Percentiles rank a stretch among this genome's conserved stretches.
Evolutionary conservation across 352 stramenopile species (phyloP).

Genomic region (Phytophthora sansomeana): DNA sequence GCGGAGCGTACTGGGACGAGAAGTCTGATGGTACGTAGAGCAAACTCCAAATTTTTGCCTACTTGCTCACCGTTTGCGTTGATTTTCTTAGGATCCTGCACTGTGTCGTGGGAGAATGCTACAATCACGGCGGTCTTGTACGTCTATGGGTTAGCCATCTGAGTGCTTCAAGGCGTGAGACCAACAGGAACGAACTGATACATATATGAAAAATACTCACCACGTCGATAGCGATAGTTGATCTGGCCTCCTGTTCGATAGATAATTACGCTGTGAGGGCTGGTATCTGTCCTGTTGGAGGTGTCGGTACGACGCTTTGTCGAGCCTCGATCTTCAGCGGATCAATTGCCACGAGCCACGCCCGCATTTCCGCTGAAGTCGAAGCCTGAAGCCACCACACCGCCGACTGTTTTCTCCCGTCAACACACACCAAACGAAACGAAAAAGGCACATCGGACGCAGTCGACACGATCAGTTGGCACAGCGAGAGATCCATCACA

Average conservation of each 20-base stretch:
- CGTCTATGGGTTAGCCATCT: constrained; percentile 74
- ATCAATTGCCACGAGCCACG: constrained; percentile 78
- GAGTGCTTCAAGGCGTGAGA: neutral
- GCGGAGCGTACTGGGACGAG: constrained; percentile 75
- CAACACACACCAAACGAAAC: constrained; percentile 72
- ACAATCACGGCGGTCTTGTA: constrained; percentile 72
- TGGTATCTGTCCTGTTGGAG: constrained; percentile 25
- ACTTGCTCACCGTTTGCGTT: constrained; percentile 1
- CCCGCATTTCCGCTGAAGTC: constrained; percentile 64
- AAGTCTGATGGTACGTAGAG: constrained; percentile 64
- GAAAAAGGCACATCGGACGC: constrained; percentile 57
- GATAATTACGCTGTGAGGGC: constrained; percentile 39
- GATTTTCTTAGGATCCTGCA: constrained; percentile 56
- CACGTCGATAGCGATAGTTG: neutral
- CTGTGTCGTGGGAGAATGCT: constrained; percentile 79
- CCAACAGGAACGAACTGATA: constrained; percentile 3
- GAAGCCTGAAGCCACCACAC: constrained; percentile 85
- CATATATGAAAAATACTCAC: constrained; percentile 13
- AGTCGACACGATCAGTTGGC: constrained; percentile 59
- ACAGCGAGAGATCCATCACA: constrained; percentile 77
- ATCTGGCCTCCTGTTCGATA: neutral
- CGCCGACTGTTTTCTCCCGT: constrained; percentile 58
- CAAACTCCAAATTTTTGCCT: too few species aligned
- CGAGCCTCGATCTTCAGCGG: constrained; percentile 67
- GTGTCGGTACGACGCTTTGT: constrained; percentile 26